A percentile compares a stretch with the other conserved stretches of the same genome.
phyloP scores from a whole-genome alignment of 2,329 filamentous ascomycete species.

The Nemania diffusa region DNA sequence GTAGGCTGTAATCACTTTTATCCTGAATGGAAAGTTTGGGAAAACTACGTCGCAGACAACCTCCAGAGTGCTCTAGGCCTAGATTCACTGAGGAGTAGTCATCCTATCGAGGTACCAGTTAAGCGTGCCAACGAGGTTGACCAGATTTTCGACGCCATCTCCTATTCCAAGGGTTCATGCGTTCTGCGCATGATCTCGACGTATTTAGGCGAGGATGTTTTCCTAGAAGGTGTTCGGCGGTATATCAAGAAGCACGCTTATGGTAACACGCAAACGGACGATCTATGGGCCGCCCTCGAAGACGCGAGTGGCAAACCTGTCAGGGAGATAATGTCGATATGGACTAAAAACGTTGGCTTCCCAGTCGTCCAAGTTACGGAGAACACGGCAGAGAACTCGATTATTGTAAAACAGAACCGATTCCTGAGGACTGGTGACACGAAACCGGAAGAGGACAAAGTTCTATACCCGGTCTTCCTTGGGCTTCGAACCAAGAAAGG shows the following conservation, averaged over 20 bases:
- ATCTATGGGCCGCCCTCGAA: constrained; percentile 88
- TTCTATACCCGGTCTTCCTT: constrained; percentile 89
- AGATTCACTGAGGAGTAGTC: constrained; percentile 91
- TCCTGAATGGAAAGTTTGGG: constrained; percentile 98
- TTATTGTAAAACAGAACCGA: constrained; percentile 92
- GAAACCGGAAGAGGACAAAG: constrained; percentile 89
- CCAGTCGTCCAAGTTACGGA: constrained; percentile 90
- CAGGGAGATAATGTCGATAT: constrained; percentile 89
- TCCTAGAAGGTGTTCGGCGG: constrained; percentile 88
- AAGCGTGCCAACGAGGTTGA: constrained; percentile 96
- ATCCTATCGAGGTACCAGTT: constrained; percentile 95
- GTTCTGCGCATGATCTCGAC: constrained; percentile 98
- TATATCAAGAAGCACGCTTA: constrained; percentile 98
- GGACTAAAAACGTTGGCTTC: constrained; percentile 96
- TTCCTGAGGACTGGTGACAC: constrained; percentile 93
- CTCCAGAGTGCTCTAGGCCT: constrained; percentile 87
- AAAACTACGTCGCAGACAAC: constrained; percentile 92
- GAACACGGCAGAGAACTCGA: constrained; percentile 73
- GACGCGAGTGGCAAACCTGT: constrained; percentile 93
- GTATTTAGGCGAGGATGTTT: constrained; percentile 89
- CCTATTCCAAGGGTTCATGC: constrained; percentile 95
- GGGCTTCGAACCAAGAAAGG: constrained; percentile 86
- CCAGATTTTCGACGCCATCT: constrained; percentile 98
- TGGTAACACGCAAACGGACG: constrained; percentile 89
- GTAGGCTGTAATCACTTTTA: constrained; percentile 90